A percentile compares a stretch with the other conserved stretches of the same genome.
These are phyloP conservation scores for Luvunga scandens DNA, from an alignment of 345 rosid species.

Conservation along the genomic window DNA sequence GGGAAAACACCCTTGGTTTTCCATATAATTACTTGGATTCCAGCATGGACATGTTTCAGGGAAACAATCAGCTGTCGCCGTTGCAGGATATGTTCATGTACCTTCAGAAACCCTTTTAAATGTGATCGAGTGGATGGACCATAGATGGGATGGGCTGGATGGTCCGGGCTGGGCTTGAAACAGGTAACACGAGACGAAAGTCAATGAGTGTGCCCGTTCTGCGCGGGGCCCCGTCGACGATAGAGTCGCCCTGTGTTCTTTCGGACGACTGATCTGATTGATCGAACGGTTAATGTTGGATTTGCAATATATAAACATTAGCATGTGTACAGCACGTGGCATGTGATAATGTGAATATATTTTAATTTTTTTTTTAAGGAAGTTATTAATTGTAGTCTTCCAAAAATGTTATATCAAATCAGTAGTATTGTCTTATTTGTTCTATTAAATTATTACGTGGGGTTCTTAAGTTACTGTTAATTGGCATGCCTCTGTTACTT, in stretches of 20 bases:
- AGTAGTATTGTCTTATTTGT: not conserved
- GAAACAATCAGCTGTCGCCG: constrained; percentile 58
- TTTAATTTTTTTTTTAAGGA: not conserved
- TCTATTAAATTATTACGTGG: too few relatives aligned
- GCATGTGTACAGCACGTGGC: constrained; percentile 3
- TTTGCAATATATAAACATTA: not conserved
- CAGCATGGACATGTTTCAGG: constrained; percentile 32
- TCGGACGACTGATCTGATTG: not conserved
- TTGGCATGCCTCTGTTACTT: not conserved
- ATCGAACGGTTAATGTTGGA: not conserved
- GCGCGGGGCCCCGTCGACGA: too few relatives aligned
- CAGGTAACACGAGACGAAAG: constrained; percentile 56
- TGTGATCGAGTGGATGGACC: not conserved
- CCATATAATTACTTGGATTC: constrained; percentile 54
- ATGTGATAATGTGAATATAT: not conserved
- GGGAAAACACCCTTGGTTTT: constrained; percentile 35
- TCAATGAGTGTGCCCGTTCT: constrained; percentile 51
- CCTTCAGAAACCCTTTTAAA: constrained; percentile 53
- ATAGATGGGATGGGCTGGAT: not conserved
- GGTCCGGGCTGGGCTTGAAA: not conserved
- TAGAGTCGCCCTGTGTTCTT: too few relatives aligned
- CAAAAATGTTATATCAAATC: not conserved
- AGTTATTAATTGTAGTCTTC: not conserved
- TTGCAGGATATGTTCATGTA: constrained; percentile 71
- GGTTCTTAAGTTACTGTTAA: not conserved